Conservation (phyloP, 805 yeast genomes). For the Cyberlindnera americana region DNA sequence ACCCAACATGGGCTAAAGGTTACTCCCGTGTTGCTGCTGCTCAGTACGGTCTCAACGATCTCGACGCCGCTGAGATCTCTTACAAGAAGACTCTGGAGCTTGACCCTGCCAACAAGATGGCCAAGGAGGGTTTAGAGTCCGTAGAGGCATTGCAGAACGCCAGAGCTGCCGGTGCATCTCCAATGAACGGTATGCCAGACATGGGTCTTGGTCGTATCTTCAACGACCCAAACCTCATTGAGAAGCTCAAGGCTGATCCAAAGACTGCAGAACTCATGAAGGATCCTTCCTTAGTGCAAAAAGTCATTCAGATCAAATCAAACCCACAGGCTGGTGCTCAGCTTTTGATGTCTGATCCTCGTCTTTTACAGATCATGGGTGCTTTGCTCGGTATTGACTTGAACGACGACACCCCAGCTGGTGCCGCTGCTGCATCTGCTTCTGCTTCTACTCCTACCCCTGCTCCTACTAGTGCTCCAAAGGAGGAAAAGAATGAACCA, state of each 20-base stretch:
- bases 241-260: conserved; percentile 76
- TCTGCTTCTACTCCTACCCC: conserved; percentile 14
- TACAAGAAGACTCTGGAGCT: conserved; percentile 78
- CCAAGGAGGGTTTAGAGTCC: conserved; percentile 72
- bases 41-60: conserved; percentile 75
- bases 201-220: conserved; percentile 76
- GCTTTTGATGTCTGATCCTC: conserved; percentile 72
- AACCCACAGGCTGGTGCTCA: conserved; percentile 75
- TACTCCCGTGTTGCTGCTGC: conserved; percentile 94
- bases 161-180: conserved; percentile 34
- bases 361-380: conserved; percentile 86
- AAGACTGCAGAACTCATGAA: conserved; percentile 82
- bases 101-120: conserved; percentile 81
- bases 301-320: conserved; percentile 54
- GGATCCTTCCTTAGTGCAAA: conserved; percentile 78
- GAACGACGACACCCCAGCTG: conserved; percentile 32
- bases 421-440: conserved; percentile 20
- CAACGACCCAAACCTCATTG: conserved; percentile 73
- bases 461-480: conserved; percentile 7
- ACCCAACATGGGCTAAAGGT: conserved; percentile 92
- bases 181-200: conserved; percentile 41
- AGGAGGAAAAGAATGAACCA: conserved; percentile 23
- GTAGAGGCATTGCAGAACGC: conserved; percentile 58
- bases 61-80: conserved; percentile 66
- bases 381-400: conserved; percentile 80